phyloP scores from a whole-genome alignment of 495 filamentous ascomycete genomes.

The Choiromyces venosus region DNA sequence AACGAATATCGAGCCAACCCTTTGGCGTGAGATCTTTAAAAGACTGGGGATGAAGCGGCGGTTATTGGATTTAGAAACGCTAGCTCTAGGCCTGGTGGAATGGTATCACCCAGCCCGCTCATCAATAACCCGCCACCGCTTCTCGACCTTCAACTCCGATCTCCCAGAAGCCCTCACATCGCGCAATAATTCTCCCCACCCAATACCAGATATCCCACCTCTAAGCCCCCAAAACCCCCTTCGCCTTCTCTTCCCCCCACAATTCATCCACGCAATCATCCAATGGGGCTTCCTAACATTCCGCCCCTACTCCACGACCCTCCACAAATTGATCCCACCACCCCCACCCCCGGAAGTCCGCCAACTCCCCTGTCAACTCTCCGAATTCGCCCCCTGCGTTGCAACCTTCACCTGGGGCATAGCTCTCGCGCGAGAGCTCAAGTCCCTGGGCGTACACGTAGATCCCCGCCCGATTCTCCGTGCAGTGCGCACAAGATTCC shows the following conservation, averaged over 20 bases:
- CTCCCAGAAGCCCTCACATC: neutral
- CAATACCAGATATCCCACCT: neutral
- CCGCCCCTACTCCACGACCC: conserved; percentile 10
- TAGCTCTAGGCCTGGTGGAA: conserved; percentile 24
- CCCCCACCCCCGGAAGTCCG: conserved; percentile 13
- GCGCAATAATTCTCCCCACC: neutral
- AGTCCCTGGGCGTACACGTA: conserved; percentile 22
- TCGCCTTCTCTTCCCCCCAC: conserved; percentile 24
- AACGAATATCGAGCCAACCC: conserved; percentile 18
- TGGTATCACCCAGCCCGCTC: conserved; percentile 33
- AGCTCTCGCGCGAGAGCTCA: conserved; percentile 9
- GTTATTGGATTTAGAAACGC: conserved; percentile 29
- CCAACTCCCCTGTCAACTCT: neutral
- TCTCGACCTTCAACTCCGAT: neutral
- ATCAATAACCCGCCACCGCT: conserved; percentile 11
- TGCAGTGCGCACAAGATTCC: conserved; percentile 28
- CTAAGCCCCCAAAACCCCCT: conserved; percentile 25
- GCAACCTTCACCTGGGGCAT: conserved; percentile 31
- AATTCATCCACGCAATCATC: conserved; percentile 21
- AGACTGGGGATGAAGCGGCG: conserved; percentile 34
- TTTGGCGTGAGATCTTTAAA: conserved; percentile 37
- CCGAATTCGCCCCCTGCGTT: conserved; percentile 10
- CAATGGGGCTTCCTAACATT: conserved; percentile 36
- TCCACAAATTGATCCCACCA: neutral
- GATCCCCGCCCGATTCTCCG: conserved; percentile 22